These are phyloP conservation scores for Cyclocybe aegerita DNA, from an alignment of 768 basidiomycete genomes.

Conservation along the genomic window DNA sequence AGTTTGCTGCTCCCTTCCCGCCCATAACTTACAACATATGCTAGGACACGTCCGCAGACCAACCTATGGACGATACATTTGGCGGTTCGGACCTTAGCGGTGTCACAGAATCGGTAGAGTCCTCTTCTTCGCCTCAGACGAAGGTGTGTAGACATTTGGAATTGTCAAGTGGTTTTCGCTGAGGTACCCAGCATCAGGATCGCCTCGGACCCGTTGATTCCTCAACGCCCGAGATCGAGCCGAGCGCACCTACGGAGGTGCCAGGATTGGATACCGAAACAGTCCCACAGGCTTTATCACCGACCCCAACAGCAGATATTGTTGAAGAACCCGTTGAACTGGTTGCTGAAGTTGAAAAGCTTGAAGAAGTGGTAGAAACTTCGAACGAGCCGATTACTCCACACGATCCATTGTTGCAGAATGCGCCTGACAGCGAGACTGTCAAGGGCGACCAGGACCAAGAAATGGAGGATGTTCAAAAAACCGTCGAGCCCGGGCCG, in stretches of 20 bases:
- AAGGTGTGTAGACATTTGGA: slow-evolving; percentile 12
- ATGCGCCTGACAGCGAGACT: too few relatives aligned
- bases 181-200: too few relatives aligned
- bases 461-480: slow-evolving; percentile 4
- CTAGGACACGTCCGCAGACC: neutral
- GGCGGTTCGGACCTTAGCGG: slow-evolving; percentile 35
- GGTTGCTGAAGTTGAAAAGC: too few relatives aligned
- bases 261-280: neutral
- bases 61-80: slow-evolving; percentile 23
- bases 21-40: neutral
- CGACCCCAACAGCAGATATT: neutral
- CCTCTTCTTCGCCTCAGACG: slow-evolving; percentile 17
- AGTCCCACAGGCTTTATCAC: neutral
- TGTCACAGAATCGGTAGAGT: slow-evolving; percentile 27
- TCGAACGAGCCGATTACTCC: too few relatives aligned
- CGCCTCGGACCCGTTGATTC: too few relatives aligned
- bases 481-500: slow-evolving; percentile 6
- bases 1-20: too few relatives aligned
- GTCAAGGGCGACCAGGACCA: neutral
- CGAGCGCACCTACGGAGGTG: neutral
- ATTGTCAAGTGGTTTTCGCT: too few relatives aligned
- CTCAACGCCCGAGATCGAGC: too few relatives aligned
- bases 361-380: too few relatives aligned
- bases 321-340: too few relatives aligned
- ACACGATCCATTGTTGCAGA: too few relatives aligned